Conservation (phyloP, 2,329 filamentous ascomycete genomes). For the Grosmannia huntii region DNA sequence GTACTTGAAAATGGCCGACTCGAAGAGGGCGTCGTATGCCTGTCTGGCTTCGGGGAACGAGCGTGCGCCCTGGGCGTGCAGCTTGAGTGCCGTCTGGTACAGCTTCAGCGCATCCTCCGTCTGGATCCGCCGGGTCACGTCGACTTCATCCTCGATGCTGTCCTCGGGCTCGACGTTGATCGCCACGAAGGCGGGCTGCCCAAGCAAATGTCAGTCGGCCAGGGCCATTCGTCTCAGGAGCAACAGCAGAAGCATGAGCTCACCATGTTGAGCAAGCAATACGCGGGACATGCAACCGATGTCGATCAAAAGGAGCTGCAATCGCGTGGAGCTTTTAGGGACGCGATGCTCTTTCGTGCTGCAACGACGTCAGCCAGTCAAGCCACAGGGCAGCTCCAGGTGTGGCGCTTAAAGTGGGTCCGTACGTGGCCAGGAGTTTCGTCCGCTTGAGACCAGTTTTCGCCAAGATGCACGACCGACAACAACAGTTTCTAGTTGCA, state of each 20-base stretch:
- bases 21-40: slow-evolving; percentile 75
- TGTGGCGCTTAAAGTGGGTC: too few species aligned
- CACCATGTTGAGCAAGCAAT: neutral
- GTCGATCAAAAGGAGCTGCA: neutral
- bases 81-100: slow-evolving; percentile 81
- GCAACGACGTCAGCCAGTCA: too few species aligned
- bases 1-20: slow-evolving; percentile 88
- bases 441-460: too few species aligned
- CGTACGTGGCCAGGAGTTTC: too few species aligned
- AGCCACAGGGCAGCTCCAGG: too few species aligned
- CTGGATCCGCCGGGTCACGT: slow-evolving; percentile 89
- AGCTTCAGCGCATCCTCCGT: slow-evolving; percentile 94
- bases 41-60: slow-evolving; percentile 64
- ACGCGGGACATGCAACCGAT: neutral
- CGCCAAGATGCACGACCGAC: too few species aligned
- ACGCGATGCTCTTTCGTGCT: too few species aligned
- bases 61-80: slow-evolving; percentile 73
- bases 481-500: too few species aligned
- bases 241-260: neutral
- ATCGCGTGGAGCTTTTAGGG: too few species aligned
- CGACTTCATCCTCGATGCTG: slow-evolving; percentile 77
- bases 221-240: too few species aligned
- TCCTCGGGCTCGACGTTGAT: slow-evolving; percentile 93
- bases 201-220: neutral
- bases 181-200: slow-evolving; percentile 60